Base-by-base conservation (phyloP, 1,284 basidiomycete genomes). In the Pterula multifida region DNA sequence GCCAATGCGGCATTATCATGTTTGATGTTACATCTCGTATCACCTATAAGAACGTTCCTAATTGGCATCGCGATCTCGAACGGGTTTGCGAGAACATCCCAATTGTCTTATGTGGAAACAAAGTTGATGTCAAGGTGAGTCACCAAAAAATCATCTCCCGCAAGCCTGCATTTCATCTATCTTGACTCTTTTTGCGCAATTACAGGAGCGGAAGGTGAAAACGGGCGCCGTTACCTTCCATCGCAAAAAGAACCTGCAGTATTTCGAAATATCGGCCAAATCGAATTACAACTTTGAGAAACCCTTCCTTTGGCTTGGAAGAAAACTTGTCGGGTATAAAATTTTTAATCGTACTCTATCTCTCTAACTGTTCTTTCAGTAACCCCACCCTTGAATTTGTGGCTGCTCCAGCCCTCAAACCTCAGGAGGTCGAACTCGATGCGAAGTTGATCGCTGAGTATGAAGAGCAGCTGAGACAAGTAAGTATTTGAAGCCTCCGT, bases 201-300 rank as follows among this genome's bases (percentile, higher is more conserved):
- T 56, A 44, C 64, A 97, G 94, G 96, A 99, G 72, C 90, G 96
- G 58, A 99, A 99, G 81, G 96, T 99, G 59, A 99, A 98, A 81
- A 98, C 95, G 36, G 90, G 89, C 51, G 85, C 88, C 51, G 95
- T 98, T 54, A 99, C 96, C 52, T 99, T 98, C 88, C 96, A 98
- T 79, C 81, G 96, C 66, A 99, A 99, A 89, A 99, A 99, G 82
- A 98, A 96, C 75, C 80, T 99, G 53, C 96, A 98, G 69, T 99
- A 99, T 79, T 98, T 95, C 67, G 96, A 99, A 66, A 98, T 99
- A 63, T 98, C 94, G 3, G 96, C 96, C 56, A 98, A 98, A 73
- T 97, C 92, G 50, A 99, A 99, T 80, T 99, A 98, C 74, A 99
- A 99, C 79, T 98, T 98, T 65, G 96, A 99, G 74, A 98, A 98